A percentile compares a stretch with the other conserved stretches of the same genome.
Evolutionary conservation across 495 filamentous ascomycete genomes (phyloP).

Genomic region (Xylaria flabelliformis): DNA sequence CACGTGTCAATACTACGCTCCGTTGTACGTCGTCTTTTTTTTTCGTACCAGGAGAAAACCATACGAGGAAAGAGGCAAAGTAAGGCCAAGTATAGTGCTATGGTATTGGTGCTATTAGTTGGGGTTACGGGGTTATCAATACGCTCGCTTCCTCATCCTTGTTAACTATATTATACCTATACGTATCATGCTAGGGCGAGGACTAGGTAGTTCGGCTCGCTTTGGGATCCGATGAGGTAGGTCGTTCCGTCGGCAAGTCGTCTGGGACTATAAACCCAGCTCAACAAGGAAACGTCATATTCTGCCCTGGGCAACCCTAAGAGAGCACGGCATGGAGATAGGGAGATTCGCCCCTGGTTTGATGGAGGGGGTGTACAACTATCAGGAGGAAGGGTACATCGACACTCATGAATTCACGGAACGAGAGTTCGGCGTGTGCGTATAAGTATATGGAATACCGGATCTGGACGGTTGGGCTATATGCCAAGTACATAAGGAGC

Average conservation of each 20-base stretch:
- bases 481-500: constrained; percentile 11
- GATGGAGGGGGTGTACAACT: constrained; percentile 22
- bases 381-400: constrained; percentile 23
- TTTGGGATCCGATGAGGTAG: background rate
- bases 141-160: constrained; percentile 1
- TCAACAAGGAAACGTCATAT: constrained; percentile 19
- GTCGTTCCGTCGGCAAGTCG: constrained; percentile 11
- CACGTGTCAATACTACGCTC: constrained; percentile 27
- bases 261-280: background rate
- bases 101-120: background rate
- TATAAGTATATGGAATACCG: background rate
- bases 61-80: background rate
- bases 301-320: constrained; percentile 11
- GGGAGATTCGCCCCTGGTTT: constrained; percentile 6
- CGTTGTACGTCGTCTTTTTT: constrained; percentile 7
- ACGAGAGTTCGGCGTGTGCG: constrained; percentile 10
- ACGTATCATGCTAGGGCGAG: background rate
- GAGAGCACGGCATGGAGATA: constrained; percentile 15
- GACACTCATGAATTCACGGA: constrained; percentile 16
- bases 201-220: background rate
- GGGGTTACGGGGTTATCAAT: background rate
- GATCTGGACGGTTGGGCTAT: constrained; percentile 9
- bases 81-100: background rate
- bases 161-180: background rate
- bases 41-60: constrained; percentile 2